Evolutionary conservation across 2,329 filamentous ascomycete genomes (phyloP), one percentile per base, ranked within the genome.

Genomic region (Raffaelea ambrosiae): DNA sequence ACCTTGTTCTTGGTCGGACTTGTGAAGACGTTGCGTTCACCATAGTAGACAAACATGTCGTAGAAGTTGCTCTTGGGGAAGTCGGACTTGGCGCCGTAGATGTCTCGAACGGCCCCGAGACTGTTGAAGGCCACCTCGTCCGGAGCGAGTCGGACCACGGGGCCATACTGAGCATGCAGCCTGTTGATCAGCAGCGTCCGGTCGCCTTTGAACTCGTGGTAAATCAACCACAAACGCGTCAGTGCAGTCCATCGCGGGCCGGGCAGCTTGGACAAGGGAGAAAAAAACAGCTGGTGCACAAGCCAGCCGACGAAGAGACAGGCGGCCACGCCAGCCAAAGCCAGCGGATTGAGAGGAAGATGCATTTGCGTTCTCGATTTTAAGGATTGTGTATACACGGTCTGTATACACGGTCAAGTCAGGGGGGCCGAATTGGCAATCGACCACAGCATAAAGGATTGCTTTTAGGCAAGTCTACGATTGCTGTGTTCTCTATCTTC

Each of bases 21-120:
- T 22, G 42, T 44, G 20, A 44, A 44, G 8, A 29, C 36, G 20
- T 44, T 44, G 13, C 42, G 22, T 3, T 44, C 42, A 18, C 29
- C 29, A 29, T 44, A 44, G 14, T 44, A 44, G 5, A 44, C 29
- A 21, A 44, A 44, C 5, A 44, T 4, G 42, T 44, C 42, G 31
- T 44, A 44, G 36, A 44, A 44, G 19, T 44, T 29, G 9, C 9
- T 33, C 31, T 33, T 33, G 31, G 31, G 9, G 9, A 33, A 16
- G 31, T 33, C 31, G 31, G 31, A 33, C 31, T 33, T 33, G 31
- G 16, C 31, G 31, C 31, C 31, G 31, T 33, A 33, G 16, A 33
- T 44, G 42, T 44, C 42, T 16, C 29, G 29, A 14, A 44, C 14
- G 11, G 29, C 42, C 16, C 20, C 29, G 14, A 14, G 16, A 23